Evolutionary conservation across 106 monocot genomes (phyloP), one percentile per base, ranked within the genome.

Genomic region (Dioscorea alata): DNA sequence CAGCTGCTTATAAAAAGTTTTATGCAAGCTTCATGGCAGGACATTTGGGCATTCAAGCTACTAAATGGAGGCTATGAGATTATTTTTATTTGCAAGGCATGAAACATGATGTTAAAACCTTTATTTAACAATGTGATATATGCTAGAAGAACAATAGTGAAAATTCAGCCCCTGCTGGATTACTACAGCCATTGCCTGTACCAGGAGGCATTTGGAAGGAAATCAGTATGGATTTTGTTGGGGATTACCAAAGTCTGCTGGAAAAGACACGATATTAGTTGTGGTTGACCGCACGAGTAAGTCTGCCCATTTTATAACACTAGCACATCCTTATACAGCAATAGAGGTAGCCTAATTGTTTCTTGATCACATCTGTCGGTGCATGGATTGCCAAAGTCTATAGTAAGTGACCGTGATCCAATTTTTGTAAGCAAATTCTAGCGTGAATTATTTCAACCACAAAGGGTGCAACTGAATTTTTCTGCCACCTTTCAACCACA

Each of bases 161-260:
- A 33, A 63, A 12, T 10, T 15, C 17, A 20, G 76, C 17, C 34
- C 34, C 34, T 34, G 34, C 34, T 34, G 34, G 34, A 4, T 34
- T 34, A 34, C 7, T 34, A 34, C 34, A 34, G 7, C 34, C 34
- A 4, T 7, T 34, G 3, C 34, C 34, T 7, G 34, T 34, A 4
- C 34, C 50, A 63, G 10, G 62, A 76, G 12, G 0, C 0, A n/a
- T 34, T n/a, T 68, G 76, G 62, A 17, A 23, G 12, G 69, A 76
- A 0, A 15, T 69, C 4, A 23, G 17, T 1, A 62, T 76, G 52
- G 76, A 76, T 64, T 70, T 70, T 16, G 49, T 76, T 42, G 64
- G 8, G 57, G 24, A 0, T 21, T 76, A 2, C 69, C 76, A 8
- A 33, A 23, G 13, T 50, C 53, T 0, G 10, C 19, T 0, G 33